phyloP scores from a whole-genome alignment of 176 grass and related monocot genomes.

The Avena sativa region DNA sequence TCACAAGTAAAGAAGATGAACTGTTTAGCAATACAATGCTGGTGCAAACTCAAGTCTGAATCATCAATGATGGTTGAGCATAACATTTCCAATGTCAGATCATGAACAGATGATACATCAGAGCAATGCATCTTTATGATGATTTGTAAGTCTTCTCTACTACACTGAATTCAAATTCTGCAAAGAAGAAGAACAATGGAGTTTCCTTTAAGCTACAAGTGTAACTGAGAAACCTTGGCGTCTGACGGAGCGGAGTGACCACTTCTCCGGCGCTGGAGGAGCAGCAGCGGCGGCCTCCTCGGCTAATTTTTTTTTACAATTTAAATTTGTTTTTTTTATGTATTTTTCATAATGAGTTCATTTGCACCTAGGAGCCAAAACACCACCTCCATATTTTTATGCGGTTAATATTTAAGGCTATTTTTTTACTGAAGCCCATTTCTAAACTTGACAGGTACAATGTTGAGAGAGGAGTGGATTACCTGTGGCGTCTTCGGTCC shows the following conservation, averaged over 20 bases:
- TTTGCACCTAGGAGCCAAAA: no score
- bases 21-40: background rate
- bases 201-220: background rate
- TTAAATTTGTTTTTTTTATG: no score
- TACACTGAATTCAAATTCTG: background rate
- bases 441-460: no score
- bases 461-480: no score
- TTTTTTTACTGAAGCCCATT: no score
- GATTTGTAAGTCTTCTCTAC: background rate
- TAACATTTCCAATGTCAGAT: background rate
- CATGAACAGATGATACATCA: conserved; percentile 27
- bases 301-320: background rate
- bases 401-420: no score
- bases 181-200: background rate
- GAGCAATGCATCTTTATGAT: conserved; percentile 31
- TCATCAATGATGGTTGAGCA: background rate
- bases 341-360: no score
- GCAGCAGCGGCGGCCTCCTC: conserved; percentile 3
- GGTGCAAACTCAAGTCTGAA: background rate
- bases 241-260: background rate
- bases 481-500: no score
- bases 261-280: background rate
- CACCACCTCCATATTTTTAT: no score
- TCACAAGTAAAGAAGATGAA: background rate
- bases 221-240: background rate